These are phyloP conservation scores for Epichloe brachyelytri DNA, from an alignment of 2,329 filamentous ascomycete genomes.

Conservation along the genomic window DNA sequence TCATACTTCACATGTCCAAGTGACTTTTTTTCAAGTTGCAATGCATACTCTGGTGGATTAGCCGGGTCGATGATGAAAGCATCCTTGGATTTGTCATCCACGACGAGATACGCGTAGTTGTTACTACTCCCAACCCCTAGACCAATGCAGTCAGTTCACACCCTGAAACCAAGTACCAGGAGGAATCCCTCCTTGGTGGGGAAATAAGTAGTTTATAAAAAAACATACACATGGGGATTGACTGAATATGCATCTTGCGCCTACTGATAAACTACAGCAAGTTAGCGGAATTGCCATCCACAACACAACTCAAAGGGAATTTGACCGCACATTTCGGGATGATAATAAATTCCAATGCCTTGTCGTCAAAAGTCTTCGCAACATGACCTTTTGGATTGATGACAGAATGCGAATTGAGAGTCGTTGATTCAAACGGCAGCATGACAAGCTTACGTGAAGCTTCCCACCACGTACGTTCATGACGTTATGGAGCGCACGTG, in stretches of 20 bases:
- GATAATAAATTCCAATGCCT: neutral
- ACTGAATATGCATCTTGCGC: constrained; percentile 64
- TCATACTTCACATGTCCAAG: neutral
- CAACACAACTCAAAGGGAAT: neutral
- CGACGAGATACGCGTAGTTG: constrained; percentile 76
- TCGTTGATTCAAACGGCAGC: neutral
- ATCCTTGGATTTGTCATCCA: constrained; percentile 67
- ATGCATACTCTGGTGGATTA: constrained; percentile 57
- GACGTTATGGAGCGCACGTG: neutral
- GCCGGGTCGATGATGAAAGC: constrained; percentile 71
- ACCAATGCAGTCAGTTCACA: neutral
- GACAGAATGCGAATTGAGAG: neutral
- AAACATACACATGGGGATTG: constrained; percentile 76
- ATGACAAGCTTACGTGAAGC: neutral
- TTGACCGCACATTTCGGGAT: neutral
- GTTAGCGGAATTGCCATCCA: neutral
- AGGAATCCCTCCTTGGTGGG: neutral
- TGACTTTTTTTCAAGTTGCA: neutral
- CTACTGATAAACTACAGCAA: constrained; percentile 5
- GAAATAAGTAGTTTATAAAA: neutral
- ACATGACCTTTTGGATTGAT: neutral
- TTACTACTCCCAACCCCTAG: constrained; percentile 64
- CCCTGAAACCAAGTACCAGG: neutral
- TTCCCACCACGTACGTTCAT: neutral
- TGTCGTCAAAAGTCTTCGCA: neutral